Percentiles rank a stretch among this genome's conserved stretches.
Evolutionary conservation across 495 filamentous ascomycete species (phyloP).

Genomic region (Hypomontagnella submonticulosa): DNA sequence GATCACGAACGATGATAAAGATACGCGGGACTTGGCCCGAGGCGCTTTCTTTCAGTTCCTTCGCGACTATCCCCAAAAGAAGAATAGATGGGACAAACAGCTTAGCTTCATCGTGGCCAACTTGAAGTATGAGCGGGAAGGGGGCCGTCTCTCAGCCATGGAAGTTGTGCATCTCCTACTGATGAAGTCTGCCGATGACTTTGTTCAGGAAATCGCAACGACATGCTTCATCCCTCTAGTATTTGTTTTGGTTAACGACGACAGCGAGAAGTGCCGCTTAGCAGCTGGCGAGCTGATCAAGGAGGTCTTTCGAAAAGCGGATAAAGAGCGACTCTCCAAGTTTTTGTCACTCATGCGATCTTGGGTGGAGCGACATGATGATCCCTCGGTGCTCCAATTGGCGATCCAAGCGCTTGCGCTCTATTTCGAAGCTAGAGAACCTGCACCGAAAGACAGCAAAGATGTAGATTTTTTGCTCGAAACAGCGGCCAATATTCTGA

Average conservation of each 20-base stretch:
- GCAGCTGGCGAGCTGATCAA: slow-evolving; percentile 84
- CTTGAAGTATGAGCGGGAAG: slow-evolving; percentile 85
- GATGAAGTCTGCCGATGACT: slow-evolving; percentile 80
- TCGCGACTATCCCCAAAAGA: slow-evolving; percentile 92
- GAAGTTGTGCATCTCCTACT: slow-evolving; percentile 86
- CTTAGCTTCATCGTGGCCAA: slow-evolving; percentile 89
- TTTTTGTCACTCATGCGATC: slow-evolving; percentile 74
- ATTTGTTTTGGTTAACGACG: slow-evolving; percentile 86
- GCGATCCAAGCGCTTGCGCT: slow-evolving; percentile 83
- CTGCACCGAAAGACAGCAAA: slow-evolving; percentile 66
- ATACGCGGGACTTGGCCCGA: slow-evolving; percentile 84
- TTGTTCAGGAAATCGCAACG: slow-evolving; percentile 81
- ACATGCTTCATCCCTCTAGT: slow-evolving; percentile 89
- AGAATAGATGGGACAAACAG: slow-evolving; percentile 87
- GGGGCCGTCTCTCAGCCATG: slow-evolving; percentile 90
- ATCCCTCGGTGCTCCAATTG: slow-evolving; percentile 73
- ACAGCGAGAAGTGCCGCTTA: slow-evolving; percentile 83
- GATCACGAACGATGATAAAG: slow-evolving; percentile 92
- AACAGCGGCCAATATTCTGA: slow-evolving; percentile 60
- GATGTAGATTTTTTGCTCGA: slow-evolving; percentile 60
- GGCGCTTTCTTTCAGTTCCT: slow-evolving; percentile 94
- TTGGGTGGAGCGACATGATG: slow-evolving; percentile 81
- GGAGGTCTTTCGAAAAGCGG: slow-evolving; percentile 80
- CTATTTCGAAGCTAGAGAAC: slow-evolving; percentile 77
- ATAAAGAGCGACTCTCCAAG: slow-evolving; percentile 73